phyloP scores from a whole-genome alignment of 371 early-diverging fungal genomes.

The Phascolomyces articulosus region DNA sequence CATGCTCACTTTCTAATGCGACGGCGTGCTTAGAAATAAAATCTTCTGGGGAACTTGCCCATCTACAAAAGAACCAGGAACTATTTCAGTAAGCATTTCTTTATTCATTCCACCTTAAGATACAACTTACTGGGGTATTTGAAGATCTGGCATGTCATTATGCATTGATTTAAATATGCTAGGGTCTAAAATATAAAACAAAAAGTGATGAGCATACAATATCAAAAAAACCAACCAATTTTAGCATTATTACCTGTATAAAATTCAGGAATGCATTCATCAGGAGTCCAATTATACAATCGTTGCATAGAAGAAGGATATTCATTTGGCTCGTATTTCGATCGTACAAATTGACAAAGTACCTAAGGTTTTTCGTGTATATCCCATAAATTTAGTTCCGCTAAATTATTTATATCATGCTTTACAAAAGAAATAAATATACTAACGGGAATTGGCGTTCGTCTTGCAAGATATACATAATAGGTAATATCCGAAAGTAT shows the following conservation, averaged over 20 bases:
- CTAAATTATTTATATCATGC: too few species aligned
- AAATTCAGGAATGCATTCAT: constrained; percentile 80
- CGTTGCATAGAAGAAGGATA: constrained; percentile 67
- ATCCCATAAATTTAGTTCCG: too few species aligned
- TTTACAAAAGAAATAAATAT: background rate
- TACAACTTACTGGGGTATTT: constrained; percentile 51
- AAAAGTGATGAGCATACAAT: background rate
- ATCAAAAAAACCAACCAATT: background rate
- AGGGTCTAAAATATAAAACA: constrained; percentile 32
- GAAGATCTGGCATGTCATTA: constrained; percentile 70
- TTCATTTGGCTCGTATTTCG: constrained; percentile 74
- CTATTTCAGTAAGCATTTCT: too few species aligned
- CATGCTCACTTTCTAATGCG: constrained; percentile 82
- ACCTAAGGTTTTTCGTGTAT: constrained; percentile 26
- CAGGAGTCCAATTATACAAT: constrained; percentile 74
- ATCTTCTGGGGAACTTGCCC: constrained; percentile 71
- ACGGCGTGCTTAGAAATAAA: constrained; percentile 70
- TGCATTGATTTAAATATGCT: constrained; percentile 69
- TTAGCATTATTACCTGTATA: constrained; percentile 58
- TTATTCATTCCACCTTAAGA: too few species aligned
- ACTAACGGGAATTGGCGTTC: constrained; percentile 65
- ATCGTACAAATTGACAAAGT: constrained; percentile 71
- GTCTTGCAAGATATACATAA: constrained; percentile 69
- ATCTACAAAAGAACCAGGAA: constrained; percentile 36
- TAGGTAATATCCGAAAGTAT: constrained; percentile 74